Evolutionary conservation across 495 filamentous ascomycete genomes (phyloP).

Genomic region (Aspergillus ostianus): DNA sequence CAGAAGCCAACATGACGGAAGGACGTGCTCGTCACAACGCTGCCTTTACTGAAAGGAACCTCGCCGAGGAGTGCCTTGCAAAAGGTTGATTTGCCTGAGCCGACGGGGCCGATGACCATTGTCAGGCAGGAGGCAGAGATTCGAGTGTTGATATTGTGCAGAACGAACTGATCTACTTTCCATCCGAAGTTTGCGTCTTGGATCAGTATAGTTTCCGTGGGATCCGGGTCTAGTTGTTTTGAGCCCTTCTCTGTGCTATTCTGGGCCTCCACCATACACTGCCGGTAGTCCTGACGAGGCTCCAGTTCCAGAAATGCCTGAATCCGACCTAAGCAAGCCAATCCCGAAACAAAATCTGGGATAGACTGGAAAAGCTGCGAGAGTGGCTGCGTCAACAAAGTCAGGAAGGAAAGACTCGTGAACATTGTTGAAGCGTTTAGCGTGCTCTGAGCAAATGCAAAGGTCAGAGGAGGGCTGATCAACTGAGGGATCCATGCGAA

Average conservation of each 20-base stretch:
- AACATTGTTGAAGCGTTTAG: constrained; percentile 16
- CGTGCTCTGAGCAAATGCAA: constrained; percentile 13
- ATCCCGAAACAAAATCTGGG: constrained; percentile 24
- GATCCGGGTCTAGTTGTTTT: background rate
- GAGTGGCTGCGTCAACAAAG: constrained; percentile 21
- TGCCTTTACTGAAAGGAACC: constrained; percentile 25
- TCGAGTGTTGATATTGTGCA: constrained; percentile 9
- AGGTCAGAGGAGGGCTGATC: constrained; percentile 14
- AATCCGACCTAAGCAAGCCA: constrained; percentile 41
- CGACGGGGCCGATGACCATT: constrained; percentile 32
- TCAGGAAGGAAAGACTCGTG: constrained; percentile 20
- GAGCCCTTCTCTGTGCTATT: constrained; percentile 5
- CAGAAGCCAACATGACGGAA: constrained; percentile 32
- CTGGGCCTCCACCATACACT: no score
- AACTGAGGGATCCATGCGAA: constrained; percentile 12
- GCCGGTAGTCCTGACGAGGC: constrained; percentile 26
- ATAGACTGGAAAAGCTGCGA: constrained; percentile 13
- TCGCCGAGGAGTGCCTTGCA: constrained; percentile 52
- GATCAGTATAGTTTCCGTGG: constrained; percentile 12
- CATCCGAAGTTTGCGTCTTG: constrained; percentile 45
- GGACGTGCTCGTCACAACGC: constrained; percentile 12
- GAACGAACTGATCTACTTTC: constrained; percentile 28
- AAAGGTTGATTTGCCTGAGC: constrained; percentile 50
- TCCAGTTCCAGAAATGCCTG: constrained; percentile 39
- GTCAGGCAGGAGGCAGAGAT: constrained; percentile 8